A percentile compares a stretch with the other conserved stretches of the same genome.
Conservation (phyloP, 2,329 filamentous ascomycete species). For the Leptosphaerulina australis region DNA sequence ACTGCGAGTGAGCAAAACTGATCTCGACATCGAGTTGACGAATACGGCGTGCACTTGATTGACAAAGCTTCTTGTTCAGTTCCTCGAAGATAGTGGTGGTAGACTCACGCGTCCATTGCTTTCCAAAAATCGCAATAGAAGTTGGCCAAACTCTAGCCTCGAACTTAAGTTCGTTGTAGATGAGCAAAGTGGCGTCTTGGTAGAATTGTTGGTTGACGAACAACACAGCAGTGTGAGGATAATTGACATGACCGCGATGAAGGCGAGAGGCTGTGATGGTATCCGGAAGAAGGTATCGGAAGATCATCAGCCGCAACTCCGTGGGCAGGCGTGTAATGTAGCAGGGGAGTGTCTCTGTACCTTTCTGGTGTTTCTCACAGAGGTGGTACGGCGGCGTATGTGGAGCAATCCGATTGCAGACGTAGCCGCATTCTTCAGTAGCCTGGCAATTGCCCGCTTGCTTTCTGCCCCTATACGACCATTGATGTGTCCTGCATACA, state of each 20-base stretch:
- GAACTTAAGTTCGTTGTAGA: slow-evolving; percentile 21
- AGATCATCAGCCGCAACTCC: slow-evolving; percentile 27
- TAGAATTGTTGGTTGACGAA: slow-evolving; percentile 21
- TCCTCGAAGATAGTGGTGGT: background rate
- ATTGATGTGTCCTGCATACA: slow-evolving; percentile 9
- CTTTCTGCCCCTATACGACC: background rate
- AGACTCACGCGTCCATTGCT: background rate
- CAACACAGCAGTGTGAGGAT: slow-evolving; percentile 7
- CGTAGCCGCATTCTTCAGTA: slow-evolving; percentile 20
- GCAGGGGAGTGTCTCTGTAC: slow-evolving; percentile 21
- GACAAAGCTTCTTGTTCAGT: background rate
- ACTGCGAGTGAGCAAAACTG: background rate
- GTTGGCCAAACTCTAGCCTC: background rate
- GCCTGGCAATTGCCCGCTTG: slow-evolving; percentile 24
- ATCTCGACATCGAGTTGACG: slow-evolving; percentile 5
- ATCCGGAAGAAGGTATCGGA: slow-evolving; percentile 22
- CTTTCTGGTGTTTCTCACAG: slow-evolving; percentile 19
- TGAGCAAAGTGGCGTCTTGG: slow-evolving; percentile 17
- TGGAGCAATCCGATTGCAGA: slow-evolving; percentile 16
- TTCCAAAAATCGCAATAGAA: slow-evolving; percentile 1
- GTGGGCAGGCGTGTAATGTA: slow-evolving; percentile 21
- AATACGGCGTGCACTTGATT: slow-evolving; percentile 3
- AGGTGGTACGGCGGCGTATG: slow-evolving; percentile 17
- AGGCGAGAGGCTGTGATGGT: background rate
- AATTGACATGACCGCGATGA: background rate